Percentiles rank a stretch among this genome's conserved stretches.
Evolutionary conservation across 2,329 filamentous ascomycete species (phyloP).

Genomic region (Lojkania enalia): DNA sequence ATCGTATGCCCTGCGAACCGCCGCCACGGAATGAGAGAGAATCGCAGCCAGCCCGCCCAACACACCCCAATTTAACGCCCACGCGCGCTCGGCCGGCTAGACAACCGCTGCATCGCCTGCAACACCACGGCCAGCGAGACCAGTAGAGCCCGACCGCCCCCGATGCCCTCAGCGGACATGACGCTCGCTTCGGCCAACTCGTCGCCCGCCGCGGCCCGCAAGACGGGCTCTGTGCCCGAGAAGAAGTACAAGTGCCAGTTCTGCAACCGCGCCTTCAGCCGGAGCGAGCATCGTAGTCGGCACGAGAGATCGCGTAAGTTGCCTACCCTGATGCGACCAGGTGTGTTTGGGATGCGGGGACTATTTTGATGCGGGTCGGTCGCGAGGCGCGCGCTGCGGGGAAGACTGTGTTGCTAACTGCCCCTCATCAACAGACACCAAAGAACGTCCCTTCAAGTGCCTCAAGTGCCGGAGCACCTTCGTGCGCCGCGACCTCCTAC

Average conservation of each 20-base stretch:
- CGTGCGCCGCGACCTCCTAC: slow-evolving; percentile 91
- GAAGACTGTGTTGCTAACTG: slow-evolving; percentile 38
- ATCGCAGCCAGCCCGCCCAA: slow-evolving; percentile 28
- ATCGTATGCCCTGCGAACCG: slow-evolving; percentile 24
- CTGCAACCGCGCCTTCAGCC: slow-evolving; percentile 94
- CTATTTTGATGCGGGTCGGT: slow-evolving; percentile 38
- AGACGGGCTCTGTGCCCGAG: slow-evolving; percentile 75
- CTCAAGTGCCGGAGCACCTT: slow-evolving; percentile 98
- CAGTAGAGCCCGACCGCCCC: slow-evolving; percentile 4
- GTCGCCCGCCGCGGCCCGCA: slow-evolving; percentile 70
- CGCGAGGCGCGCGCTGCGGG: slow-evolving; percentile 42
- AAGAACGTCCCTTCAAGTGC: slow-evolving; percentile 98
- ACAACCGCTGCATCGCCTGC: slow-evolving; percentile 19
- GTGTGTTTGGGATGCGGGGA: neutral
- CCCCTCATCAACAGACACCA: slow-evolving; percentile 72
- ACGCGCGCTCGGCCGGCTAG: slow-evolving; percentile 40
- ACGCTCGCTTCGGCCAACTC: slow-evolving; percentile 67
- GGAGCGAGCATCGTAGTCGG: slow-evolving; percentile 94
- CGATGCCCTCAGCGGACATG: slow-evolving; percentile 70
- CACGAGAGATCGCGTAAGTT: slow-evolving; percentile 98
- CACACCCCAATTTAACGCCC: slow-evolving; percentile 42
- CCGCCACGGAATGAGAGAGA: slow-evolving; percentile 37
- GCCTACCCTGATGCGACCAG: slow-evolving; percentile 17
- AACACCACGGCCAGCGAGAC: slow-evolving; percentile 15
- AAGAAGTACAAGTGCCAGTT: slow-evolving; percentile 99